Percentiles rank a stretch among this genome's conserved stretches.
phyloP scores from a whole-genome alignment of 1,284 basidiomycete genomes.

The Cryptococcus depauperatus region DNA sequence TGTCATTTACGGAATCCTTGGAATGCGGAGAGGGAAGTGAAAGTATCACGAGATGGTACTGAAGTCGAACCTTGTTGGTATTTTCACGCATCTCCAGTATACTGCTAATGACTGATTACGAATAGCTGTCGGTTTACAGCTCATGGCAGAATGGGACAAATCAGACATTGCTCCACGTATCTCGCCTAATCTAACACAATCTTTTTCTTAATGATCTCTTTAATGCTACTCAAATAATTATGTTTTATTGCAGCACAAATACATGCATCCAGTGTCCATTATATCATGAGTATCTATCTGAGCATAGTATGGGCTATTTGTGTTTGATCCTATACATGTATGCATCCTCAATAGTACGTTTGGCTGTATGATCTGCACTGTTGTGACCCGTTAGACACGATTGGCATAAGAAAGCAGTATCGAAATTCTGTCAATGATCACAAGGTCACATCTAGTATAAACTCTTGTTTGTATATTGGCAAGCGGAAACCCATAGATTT shows the following conservation, averaged over 20 bases:
- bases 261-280: too few relatives aligned
- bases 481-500: too few relatives aligned
- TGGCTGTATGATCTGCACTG: too few relatives aligned
- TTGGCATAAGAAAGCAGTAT: too few relatives aligned
- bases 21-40: slow-evolving; percentile 85
- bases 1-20: slow-evolving; percentile 80
- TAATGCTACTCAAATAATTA: background rate
- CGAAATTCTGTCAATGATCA: too few relatives aligned
- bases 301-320: background rate
- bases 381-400: too few relatives aligned
- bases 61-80: slow-evolving; percentile 66
- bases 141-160: slow-evolving; percentile 69
- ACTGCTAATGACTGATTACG: background rate
- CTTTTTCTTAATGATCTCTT: background rate
- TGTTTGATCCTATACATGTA: background rate
- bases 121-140: slow-evolving; percentile 55
- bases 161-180: slow-evolving; percentile 11
- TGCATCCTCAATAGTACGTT: background rate
- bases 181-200: background rate
- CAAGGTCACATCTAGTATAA: too few relatives aligned
- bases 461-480: too few relatives aligned
- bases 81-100: background rate
- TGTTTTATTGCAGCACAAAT: too few relatives aligned
- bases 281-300: background rate
- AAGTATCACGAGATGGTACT: slow-evolving; percentile 85